A percentile compares a stretch with the other conserved stretches of the same genome.
phyloP scores from a whole-genome alignment of 2,329 filamentous ascomycete species.

The Xylogone sp. region DNA sequence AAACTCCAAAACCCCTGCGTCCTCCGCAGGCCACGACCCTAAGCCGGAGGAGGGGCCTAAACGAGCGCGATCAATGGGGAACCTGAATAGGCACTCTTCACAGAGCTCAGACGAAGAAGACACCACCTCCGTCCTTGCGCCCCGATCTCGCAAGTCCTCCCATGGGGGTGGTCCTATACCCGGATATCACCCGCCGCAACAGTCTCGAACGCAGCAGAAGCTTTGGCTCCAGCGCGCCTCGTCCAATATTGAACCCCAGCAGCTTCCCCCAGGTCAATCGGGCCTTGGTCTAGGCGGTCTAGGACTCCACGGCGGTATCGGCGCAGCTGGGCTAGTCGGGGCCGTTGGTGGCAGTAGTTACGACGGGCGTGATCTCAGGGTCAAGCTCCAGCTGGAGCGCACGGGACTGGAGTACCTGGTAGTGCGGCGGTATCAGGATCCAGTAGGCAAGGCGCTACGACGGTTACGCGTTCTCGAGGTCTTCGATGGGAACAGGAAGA shows the following conservation, averaged over 20 bases:
- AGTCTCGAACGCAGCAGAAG: constrained; percentile 71
- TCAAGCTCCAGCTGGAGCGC: constrained; percentile 62
- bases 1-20: constrained; percentile 7
- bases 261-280: constrained; percentile 36
- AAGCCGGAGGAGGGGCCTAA: constrained; percentile 18
- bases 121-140: constrained; percentile 41
- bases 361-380: constrained; percentile 58
- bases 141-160: constrained; percentile 29
- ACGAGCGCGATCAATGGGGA: constrained; percentile 26
- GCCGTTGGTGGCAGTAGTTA: constrained; percentile 36
- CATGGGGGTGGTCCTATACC: constrained; percentile 6
- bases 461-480: constrained; percentile 51
- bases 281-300: constrained; percentile 26
- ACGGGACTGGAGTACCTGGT: constrained; percentile 73
- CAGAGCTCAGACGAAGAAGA: constrained; percentile 35
- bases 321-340: constrained; percentile 31
- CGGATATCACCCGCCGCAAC: constrained; percentile 31
- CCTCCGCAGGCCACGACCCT: constrained; percentile 4
- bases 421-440: constrained; percentile 68
- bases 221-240: constrained; percentile 70
- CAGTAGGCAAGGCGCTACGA: constrained; percentile 58
- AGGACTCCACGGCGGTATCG: constrained; percentile 12
- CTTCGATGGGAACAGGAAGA: constrained; percentile 45
- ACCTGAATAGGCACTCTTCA: constrained; percentile 16
- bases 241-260: constrained; percentile 64